Evolutionary conservation across 1,139 yeast genomes (phyloP), one percentile per base, ranked within the genome.

Genomic region (Geotrichum cucujoidarum): DNA sequence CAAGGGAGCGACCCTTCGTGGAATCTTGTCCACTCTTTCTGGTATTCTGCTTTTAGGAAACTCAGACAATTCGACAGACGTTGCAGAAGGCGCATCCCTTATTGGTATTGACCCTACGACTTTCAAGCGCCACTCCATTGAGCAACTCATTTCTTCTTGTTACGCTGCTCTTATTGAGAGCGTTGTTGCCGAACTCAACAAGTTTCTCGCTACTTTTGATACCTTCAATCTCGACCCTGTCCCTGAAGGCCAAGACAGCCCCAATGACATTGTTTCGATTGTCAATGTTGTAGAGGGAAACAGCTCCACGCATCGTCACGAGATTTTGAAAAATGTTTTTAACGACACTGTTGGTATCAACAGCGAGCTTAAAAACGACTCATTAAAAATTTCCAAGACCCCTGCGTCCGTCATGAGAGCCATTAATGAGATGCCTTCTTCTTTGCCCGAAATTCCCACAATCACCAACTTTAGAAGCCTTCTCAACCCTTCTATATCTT

Each of bases 31-130:
- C 16, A 56, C 67, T 1, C 55, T 69, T 13, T 65, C 71, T 17
- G 73, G 73, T 18, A 66, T 69, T 40, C 56, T 69, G 22, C 59
- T 69, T 13, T 56, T 69, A n/a, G 71, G 71, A 5, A 64, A 66
- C 52, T 48, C 48, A n/a, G 47, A 50, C 32, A 55, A 57, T 35
- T 56, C 58, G 2, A 60, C 60, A 14, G 70, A 63, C 50, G 56
- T 64, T 5, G 69, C 69, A 18, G 73, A 69, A 40, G 73, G 72
- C 16, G 71, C 71, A 1, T 60, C 70, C 1, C 56, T 69, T 18
- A 58, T 69, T 27, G 73, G 73, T 14, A 60, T 69, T 11, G 68
- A 66, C 42, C 69, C 68, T 2, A 44, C 46, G 13, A 52, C 58
- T 10, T 62, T 60, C 18, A 49, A 59, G 4, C 55, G 56, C 16